Evolutionary conservation across 306 rosid genomes (phyloP).

Genomic region (Canavalia gladiata): DNA sequence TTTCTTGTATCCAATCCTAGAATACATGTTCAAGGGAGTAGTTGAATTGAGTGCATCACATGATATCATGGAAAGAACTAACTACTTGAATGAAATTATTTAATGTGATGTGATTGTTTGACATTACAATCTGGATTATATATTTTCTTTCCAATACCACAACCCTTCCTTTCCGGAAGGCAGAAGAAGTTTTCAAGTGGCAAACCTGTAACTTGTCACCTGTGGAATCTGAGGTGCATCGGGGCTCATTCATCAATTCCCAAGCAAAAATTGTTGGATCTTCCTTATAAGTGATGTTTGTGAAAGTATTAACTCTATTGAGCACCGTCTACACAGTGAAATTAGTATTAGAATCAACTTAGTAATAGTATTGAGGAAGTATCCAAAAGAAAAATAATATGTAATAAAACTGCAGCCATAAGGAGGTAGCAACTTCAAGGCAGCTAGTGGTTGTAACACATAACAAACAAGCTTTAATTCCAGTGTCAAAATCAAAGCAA

Average conservation of each 20-base stretch:
- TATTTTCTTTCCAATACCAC: conserved; percentile 22
- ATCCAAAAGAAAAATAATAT: not conserved
- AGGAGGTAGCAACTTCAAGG: not conserved
- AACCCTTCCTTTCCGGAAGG: conserved; percentile 1
- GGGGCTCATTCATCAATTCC: conserved; percentile 97
- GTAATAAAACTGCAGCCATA: not conserved
- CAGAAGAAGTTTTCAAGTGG: conserved; percentile 34
- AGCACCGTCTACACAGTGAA: conserved; percentile 73
- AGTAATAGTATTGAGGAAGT: conserved; percentile 21
- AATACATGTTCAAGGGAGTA: conserved; percentile 25
- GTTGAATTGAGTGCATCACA: conserved; percentile 1
- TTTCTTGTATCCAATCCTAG: conserved; percentile 94
- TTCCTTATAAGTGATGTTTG: conserved; percentile 83
- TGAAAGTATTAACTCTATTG: conserved; percentile 80
- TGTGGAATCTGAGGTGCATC: conserved; percentile 86
- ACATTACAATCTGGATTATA: conserved; percentile 1
- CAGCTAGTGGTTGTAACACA: conserved; percentile 13
- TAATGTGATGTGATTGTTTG: not conserved
- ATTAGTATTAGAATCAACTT: conserved; percentile 30
- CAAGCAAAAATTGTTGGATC: conserved; percentile 95
- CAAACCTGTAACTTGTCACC: conserved; percentile 84
- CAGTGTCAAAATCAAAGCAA: conserved; percentile 19
- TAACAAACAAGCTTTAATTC: not conserved
- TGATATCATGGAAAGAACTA: conserved; percentile 1
- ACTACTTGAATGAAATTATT: not conserved